These are phyloP conservation scores for Corylus avellana DNA, from an alignment of 306 rosid species.

Conservation along the genomic window DNA sequence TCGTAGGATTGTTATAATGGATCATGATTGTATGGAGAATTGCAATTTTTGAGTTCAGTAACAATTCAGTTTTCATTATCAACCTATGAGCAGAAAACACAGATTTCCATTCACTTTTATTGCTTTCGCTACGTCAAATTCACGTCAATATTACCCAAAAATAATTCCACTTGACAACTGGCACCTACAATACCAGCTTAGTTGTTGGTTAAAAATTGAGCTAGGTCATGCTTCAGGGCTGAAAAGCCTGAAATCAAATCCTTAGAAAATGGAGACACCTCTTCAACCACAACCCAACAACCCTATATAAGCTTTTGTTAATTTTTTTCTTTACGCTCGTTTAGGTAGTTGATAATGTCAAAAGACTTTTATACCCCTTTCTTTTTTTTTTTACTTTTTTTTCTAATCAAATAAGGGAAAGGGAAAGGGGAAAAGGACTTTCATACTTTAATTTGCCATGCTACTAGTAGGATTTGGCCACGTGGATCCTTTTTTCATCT, in stretches of 20 bases:
- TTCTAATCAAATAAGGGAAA: too few relatives aligned
- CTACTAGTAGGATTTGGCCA: constrained; percentile 1
- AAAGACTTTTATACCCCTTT: too few relatives aligned
- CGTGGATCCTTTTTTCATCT: neutral
- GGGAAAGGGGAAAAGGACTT: too few relatives aligned
- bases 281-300: neutral
- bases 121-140: too few relatives aligned
- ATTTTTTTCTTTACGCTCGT: neutral
- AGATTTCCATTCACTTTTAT: too few relatives aligned
- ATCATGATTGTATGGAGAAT: too few relatives aligned
- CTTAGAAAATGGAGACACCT: constrained; percentile 12
- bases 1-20: too few relatives aligned
- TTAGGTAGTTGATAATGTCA: constrained; percentile 3
- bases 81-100: too few relatives aligned
- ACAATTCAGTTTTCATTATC: too few relatives aligned
- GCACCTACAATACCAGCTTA: neutral
- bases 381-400: too few relatives aligned
- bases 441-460: too few relatives aligned
- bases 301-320: neutral
- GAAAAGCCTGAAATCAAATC: neutral
- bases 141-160: neutral
- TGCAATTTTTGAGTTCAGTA: too few relatives aligned
- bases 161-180: neutral
- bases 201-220: neutral
- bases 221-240: neutral